Evolutionary conservation across 768 basidiomycete genomes (phyloP).

Genomic region (Leccinum boreale): DNA sequence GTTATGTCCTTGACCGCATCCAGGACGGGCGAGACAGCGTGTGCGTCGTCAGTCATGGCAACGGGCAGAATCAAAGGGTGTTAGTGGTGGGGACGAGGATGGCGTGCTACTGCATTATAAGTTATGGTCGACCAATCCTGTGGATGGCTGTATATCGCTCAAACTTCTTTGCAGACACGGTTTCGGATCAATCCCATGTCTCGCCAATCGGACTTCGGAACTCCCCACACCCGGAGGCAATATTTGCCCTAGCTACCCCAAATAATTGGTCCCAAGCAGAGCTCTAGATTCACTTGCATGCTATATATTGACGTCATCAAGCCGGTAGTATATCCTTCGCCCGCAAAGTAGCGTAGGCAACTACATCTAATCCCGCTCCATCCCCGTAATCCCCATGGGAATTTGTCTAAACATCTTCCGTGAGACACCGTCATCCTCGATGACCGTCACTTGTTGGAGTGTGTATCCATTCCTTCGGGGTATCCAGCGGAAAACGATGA

Average conservation of each 20-base stretch:
- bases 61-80: background rate
- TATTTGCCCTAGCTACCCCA: too few species aligned
- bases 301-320: background rate
- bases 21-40: slow-evolving; percentile 13
- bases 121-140: slow-evolving; percentile 25
- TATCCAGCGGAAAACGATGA: slow-evolving; percentile 47
- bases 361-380: slow-evolving; percentile 1
- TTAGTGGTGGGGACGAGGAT: background rate
- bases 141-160: slow-evolving; percentile 12
- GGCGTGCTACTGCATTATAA: slow-evolving; percentile 25
- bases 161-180: slow-evolving; percentile 8
- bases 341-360: background rate
- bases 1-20: slow-evolving; percentile 45
- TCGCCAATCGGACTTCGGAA: slow-evolving; percentile 11
- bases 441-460: slow-evolving; percentile 43
- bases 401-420: slow-evolving; percentile 49
- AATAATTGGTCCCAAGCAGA: background rate
- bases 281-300: background rate
- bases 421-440: slow-evolving; percentile 58
- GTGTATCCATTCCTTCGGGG: slow-evolving; percentile 48
- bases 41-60: slow-evolving; percentile 22
- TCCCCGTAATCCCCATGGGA: slow-evolving; percentile 7
- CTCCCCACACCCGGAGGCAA: background rate
- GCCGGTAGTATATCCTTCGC: background rate
- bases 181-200: background rate